A percentile compares a stretch with the other conserved stretches of the same genome.
Evolutionary conservation across 768 basidiomycete genomes (phyloP).

Genomic region (Clavaria fumosa): DNA sequence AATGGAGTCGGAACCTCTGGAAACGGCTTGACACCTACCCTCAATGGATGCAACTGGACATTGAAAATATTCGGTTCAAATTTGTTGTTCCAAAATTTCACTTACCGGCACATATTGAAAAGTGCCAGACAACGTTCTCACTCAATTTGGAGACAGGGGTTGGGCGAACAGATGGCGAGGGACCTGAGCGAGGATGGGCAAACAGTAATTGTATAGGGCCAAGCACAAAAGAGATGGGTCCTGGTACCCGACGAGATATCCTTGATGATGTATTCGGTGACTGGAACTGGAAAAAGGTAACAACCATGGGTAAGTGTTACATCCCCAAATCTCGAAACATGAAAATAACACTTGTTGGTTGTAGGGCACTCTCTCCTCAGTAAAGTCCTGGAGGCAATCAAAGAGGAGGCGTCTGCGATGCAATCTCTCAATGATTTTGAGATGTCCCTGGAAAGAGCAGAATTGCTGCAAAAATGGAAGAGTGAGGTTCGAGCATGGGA

Average conservation of each 20-base stretch:
- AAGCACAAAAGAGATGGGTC: conserved; percentile 24
- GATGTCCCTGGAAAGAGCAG: not conserved
- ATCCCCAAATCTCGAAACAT: conserved; percentile 1
- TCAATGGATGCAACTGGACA: conserved; percentile 4
- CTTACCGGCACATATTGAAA: conserved; percentile 13
- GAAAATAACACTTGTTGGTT: not conserved
- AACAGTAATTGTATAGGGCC: conserved; percentile 14
- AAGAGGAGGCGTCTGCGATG: not conserved
- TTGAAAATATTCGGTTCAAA: conserved; percentile 3
- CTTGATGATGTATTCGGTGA: conserved; percentile 17
- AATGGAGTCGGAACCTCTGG: conserved; percentile 15
- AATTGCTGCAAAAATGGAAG: conserved; percentile 1
- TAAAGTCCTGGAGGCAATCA: not conserved
- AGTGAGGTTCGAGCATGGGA: not conserved
- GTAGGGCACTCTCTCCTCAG: not conserved
- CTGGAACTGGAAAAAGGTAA: conserved; percentile 17
- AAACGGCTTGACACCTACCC: conserved; percentile 11
- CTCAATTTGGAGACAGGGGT: conserved; percentile 14
- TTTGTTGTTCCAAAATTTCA: conserved; percentile 20
- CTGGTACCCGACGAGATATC: conserved; percentile 15
- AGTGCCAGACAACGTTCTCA: conserved; percentile 14
- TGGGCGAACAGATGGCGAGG: conserved; percentile 22
- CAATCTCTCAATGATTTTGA: not conserved
- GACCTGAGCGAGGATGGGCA: conserved; percentile 19
- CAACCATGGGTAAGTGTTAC: conserved; percentile 12